phyloP scores from a whole-genome alignment of 2,329 filamentous ascomycete species.

The Aspergillus brunneoviolaceus region DNA sequence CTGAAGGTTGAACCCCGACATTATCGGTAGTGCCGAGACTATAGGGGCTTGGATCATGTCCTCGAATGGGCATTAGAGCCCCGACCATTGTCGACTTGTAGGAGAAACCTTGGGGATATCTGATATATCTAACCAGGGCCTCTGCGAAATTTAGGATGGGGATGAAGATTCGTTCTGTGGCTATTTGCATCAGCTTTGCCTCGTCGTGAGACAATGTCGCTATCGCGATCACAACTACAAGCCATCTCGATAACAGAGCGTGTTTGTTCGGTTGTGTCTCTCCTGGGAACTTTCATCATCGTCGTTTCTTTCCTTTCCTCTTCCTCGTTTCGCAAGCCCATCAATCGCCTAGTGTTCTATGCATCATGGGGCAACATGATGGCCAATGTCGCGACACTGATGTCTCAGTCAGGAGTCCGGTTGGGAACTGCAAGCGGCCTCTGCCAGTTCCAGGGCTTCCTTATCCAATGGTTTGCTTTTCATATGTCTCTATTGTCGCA shows the following conservation, averaged over 20 bases:
- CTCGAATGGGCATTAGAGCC: not conserved
- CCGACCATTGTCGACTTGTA: not conserved
- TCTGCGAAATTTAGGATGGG: not conserved
- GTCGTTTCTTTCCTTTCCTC: conserved; percentile 69
- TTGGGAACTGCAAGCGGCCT: conserved; percentile 53
- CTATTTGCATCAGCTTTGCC: not conserved
- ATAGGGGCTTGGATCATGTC: not conserved
- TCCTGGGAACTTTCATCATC: conserved; percentile 70
- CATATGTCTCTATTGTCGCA: not conserved
- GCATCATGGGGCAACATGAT: conserved; percentile 79
- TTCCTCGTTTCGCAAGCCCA: conserved; percentile 75
- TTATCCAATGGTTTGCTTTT: conserved; percentile 77
- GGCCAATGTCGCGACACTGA: conserved; percentile 73
- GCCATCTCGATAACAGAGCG: conserved; percentile 66
- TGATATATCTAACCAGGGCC: not conserved
- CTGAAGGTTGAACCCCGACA: not conserved
- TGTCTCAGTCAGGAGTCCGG: conserved; percentile 62
- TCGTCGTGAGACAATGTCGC: conserved; percentile 27
- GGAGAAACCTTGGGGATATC: not conserved
- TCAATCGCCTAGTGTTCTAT: conserved; percentile 81
- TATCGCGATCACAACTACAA: conserved; percentile 42
- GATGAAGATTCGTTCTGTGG: not conserved
- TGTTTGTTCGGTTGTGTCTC: conserved; percentile 66
- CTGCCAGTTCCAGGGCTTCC: conserved; percentile 73
- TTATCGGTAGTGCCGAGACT: not conserved